Base-by-base conservation (phyloP, 495 filamentous ascomycete species). In the Trichoderma erinaceum region DNA sequence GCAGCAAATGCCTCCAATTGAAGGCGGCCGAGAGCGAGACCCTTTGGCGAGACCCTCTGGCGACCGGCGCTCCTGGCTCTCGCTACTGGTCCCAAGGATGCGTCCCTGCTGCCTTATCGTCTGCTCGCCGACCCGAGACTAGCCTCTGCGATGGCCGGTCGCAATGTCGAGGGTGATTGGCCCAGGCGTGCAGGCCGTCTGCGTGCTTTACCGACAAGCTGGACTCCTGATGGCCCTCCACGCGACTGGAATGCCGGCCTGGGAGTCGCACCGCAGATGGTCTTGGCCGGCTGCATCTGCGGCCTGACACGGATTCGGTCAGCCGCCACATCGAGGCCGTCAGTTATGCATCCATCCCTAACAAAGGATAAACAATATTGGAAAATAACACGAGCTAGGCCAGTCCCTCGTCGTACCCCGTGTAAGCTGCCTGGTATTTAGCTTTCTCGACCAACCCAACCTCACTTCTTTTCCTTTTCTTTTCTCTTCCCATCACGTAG, bases 261-360 rank as follows among this genome's bases (percentile, higher is more conserved):
- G 56, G 56, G 29, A 12, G 56, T 61, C 56, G 56, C 56, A 61
- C 56, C 12, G 25, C 56, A 29, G 56, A 48, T 48, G 4, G 56
- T 61, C 56, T 29, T 61, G 56, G 56, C 56, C 56, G 56, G 29
- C 56, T 61, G 56, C 56, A 61, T 61, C 56, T 61, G 56, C 56
- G 56, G 56, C 56, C 56, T 61, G 56, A 61, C 56, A 61, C 56
- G 56, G 56, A 61, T 61, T 32, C 56, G 56, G 56, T 61, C 56
- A 61, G 56, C 56, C 56, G 56, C 56, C 56, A 61, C 15, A 32
- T 32, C 25, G 35, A 32, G 56, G 18, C 48, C 18, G 18, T 10
- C 18, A 52, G 48, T 15, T 61, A 27, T 32, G 56, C 25, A 11
- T 48, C 15, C 44, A 48, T 48, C 44, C 44, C 44, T 48, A 7